phyloP scores from a whole-genome alignment of 169 alveolate species.

The Nephromyces sp. region DNA sequence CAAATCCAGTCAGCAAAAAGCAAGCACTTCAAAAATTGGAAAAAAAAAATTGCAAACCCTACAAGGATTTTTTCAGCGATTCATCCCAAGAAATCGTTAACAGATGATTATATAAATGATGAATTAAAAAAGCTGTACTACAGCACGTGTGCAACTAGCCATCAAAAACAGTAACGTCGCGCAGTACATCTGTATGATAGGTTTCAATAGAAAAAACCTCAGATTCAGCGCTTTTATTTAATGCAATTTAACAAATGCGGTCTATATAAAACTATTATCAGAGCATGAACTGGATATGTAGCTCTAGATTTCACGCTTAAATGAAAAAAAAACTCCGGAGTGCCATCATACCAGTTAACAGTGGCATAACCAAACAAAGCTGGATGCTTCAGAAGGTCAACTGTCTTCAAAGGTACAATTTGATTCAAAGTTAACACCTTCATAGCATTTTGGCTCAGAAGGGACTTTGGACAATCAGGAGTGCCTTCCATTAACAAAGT shows the following conservation, averaged over 20 bases:
- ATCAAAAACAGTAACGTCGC: no score
- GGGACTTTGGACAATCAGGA: neutral
- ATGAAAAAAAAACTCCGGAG: neutral
- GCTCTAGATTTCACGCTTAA: neutral
- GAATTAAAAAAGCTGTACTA: no score
- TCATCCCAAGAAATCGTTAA: no score
- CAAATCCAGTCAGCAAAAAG: neutral
- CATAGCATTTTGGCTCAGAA: neutral
- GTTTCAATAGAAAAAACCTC: neutral
- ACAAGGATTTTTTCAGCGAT: no score
- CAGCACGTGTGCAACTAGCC: no score
- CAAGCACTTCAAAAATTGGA: neutral
- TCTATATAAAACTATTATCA: neutral
- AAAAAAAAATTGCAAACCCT: neutral
- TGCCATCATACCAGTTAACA: neutral
- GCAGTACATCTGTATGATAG: no score
- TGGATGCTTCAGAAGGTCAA: neutral
- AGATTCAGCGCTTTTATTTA: neutral
- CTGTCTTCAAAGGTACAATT: neutral
- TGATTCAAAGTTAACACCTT: neutral
- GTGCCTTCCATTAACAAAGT: neutral
- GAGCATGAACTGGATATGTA: neutral
- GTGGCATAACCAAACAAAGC: neutral
- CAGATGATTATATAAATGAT: no score
- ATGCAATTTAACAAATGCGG: neutral